These are phyloP conservation scores for Russula earlei DNA, from an alignment of 768 basidiomycete species.

Conservation along the genomic window DNA sequence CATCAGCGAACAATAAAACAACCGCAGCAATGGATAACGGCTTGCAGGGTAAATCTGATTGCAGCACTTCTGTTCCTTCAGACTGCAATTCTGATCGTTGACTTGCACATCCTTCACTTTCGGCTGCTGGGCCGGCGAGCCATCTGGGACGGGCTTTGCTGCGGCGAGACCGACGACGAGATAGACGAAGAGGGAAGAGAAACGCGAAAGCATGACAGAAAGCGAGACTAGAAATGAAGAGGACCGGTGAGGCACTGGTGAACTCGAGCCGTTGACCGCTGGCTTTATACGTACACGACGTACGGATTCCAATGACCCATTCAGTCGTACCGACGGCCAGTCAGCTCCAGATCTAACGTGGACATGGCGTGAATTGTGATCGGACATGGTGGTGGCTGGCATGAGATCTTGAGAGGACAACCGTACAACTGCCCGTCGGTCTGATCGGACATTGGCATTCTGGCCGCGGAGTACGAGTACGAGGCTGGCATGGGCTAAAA, in stretches of 20 bases:
- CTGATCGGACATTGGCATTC: no score
- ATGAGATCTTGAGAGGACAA: no score
- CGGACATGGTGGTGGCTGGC: no score
- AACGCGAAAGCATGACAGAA: slow-evolving; percentile 14
- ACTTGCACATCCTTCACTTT: not conserved
- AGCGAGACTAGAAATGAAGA: slow-evolving; percentile 7
- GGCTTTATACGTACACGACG: not conserved
- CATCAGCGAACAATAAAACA: not conserved
- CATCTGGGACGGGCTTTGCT: not conserved
- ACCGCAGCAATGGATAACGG: not conserved
- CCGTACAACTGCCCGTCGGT: no score
- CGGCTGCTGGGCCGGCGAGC: no score
- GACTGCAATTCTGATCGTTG: no score
- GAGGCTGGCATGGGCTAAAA: no score
- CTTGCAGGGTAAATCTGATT: not conserved
- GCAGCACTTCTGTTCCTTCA: not conserved
- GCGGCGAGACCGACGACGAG: slow-evolving; percentile 7
- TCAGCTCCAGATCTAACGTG: no score
- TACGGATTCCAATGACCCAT: not conserved
- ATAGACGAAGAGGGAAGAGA: slow-evolving; percentile 14
- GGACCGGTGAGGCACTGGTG: slow-evolving; percentile 5
- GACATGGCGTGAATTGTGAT: no score
- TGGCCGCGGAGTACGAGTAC: no score
- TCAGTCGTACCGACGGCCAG: no score
- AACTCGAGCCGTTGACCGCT: not conserved